A percentile compares a stretch with the other conserved stretches of the same genome.
Evolutionary conservation across 2,329 filamentous ascomycete genomes (phyloP).

Genomic region (Pseudogymnoascus sp.): DNA sequence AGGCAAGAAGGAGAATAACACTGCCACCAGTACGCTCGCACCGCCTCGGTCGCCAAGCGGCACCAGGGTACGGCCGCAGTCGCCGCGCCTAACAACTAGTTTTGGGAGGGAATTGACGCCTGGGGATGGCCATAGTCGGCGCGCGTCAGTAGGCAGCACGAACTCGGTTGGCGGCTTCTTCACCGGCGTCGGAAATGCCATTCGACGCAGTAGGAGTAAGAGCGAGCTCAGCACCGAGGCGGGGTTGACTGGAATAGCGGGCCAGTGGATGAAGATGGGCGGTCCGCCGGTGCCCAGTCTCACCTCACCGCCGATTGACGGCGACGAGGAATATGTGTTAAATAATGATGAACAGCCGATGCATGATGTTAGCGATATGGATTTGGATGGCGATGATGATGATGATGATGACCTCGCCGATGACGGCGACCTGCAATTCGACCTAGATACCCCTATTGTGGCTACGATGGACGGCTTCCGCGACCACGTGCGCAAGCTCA

Average conservation of each 20-base stretch:
- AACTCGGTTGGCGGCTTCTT: slow-evolving; percentile 29
- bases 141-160: slow-evolving; percentile 34
- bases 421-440: slow-evolving; percentile 53
- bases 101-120: slow-evolving; percentile 39
- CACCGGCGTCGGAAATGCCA: slow-evolving; percentile 29
- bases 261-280: slow-evolving; percentile 47
- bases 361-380: slow-evolving; percentile 23
- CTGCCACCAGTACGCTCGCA: slow-evolving; percentile 33
- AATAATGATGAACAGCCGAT: slow-evolving; percentile 16
- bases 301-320: slow-evolving; percentile 35
- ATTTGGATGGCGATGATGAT: slow-evolving; percentile 42
- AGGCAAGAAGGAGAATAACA: slow-evolving; percentile 26
- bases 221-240: slow-evolving; percentile 39
- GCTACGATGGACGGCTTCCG: slow-evolving; percentile 71
- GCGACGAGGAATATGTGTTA: neutral
- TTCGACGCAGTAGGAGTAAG: slow-evolving; percentile 45
- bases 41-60: slow-evolving; percentile 45
- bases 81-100: slow-evolving; percentile 26
- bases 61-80: slow-evolving; percentile 37
- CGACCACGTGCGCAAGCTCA: slow-evolving; percentile 62
- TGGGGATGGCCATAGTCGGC: slow-evolving; percentile 38
- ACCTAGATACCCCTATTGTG: slow-evolving; percentile 46
- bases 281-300: slow-evolving; percentile 50
- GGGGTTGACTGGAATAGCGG: slow-evolving; percentile 35
- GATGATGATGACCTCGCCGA: slow-evolving; percentile 56